A percentile compares a stretch with the other conserved stretches of the same genome.
Conservation (phyloP, 257 asterid genomes). For the Fraxinus pennsylvanica region DNA sequence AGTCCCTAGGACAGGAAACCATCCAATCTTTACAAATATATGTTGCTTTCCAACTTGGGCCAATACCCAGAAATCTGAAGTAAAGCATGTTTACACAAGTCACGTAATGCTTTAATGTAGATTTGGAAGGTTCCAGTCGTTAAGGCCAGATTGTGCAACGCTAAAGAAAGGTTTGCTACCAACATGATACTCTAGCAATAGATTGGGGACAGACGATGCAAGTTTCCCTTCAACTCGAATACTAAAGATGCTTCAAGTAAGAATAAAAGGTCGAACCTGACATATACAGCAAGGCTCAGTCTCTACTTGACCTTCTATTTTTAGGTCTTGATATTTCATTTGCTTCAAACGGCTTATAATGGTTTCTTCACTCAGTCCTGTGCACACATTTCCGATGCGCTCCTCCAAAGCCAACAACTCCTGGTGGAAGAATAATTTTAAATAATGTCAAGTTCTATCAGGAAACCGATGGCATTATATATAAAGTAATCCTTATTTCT, state of each 20-base stretch:
- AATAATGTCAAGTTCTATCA: slow-evolving; percentile 10
- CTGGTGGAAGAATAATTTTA: slow-evolving; percentile 31
- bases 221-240: neutral
- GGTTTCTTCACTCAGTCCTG: slow-evolving; percentile 61
- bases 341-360: slow-evolving; percentile 49
- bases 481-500: neutral
- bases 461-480: neutral
- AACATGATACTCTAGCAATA: neutral
- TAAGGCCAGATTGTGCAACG: neutral
- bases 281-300: slow-evolving; percentile 71
- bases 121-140: neutral
- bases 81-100: neutral
- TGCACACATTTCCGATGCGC: slow-evolving; percentile 69
- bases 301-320: slow-evolving; percentile 34
- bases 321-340: slow-evolving; percentile 18
- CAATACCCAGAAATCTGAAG: neutral
- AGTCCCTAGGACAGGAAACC: neutral
- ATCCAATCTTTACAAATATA: no score
- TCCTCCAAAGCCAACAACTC: slow-evolving; percentile 69
- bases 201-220: neutral
- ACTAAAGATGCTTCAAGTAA: neutral
- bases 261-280: slow-evolving; percentile 41
- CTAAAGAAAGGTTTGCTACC: neutral
- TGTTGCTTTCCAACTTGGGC: neutral
- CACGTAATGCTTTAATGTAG: no score